A percentile compares a stretch with the other conserved stretches of the same genome.
These are phyloP conservation scores for Botryotinia convoluta DNA, from an alignment of 2,329 filamentous ascomycete genomes.

Conservation along the genomic window DNA sequence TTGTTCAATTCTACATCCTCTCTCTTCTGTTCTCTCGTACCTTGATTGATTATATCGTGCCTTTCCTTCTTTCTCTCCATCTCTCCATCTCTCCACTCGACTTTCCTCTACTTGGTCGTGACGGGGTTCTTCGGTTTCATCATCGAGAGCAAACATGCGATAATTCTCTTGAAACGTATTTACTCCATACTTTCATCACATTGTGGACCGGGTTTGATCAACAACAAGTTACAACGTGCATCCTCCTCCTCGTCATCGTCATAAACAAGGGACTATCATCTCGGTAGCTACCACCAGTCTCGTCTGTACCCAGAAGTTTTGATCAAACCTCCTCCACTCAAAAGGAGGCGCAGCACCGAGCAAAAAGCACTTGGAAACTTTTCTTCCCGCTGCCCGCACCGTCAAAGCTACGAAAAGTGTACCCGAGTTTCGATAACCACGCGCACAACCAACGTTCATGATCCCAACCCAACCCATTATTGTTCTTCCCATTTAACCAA, in stretches of 20 bases:
- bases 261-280: background rate
- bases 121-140: background rate
- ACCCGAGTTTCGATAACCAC: slow-evolving; percentile 2
- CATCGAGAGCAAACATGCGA: background rate
- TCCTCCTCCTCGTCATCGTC: background rate
- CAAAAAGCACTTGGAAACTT: background rate
- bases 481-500: background rate
- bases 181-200: background rate
- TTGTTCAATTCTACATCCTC: background rate
- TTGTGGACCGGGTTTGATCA: background rate
- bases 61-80: background rate
- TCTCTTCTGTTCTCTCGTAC: background rate
- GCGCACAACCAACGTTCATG: slow-evolving; percentile 7
- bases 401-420: background rate
- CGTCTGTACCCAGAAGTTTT: background rate
- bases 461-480: background rate
- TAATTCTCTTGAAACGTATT: background rate
- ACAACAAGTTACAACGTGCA: background rate
- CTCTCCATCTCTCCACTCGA: background rate
- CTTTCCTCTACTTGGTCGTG: background rate
- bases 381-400: background rate
- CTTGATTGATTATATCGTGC: background rate
- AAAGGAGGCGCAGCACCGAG: slow-evolving; percentile 15
- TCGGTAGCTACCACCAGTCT: background rate
- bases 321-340: slow-evolving; percentile 8